Evolutionary conservation across 2,329 filamentous ascomycete species (phyloP).

Genomic region (Aspergillus candidus): DNA sequence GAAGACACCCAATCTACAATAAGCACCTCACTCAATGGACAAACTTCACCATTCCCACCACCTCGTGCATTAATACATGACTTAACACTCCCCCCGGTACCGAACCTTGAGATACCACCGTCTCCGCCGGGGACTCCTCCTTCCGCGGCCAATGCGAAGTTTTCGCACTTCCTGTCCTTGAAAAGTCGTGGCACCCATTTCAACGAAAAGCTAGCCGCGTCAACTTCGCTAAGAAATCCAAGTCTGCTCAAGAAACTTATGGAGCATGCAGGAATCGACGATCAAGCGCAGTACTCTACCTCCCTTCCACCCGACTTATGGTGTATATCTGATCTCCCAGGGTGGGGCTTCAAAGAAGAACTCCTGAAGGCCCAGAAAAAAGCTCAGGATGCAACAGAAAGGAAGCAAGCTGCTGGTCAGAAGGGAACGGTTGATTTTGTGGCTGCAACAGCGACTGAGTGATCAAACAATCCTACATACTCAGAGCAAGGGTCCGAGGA

Average conservation of each 20-base stretch:
- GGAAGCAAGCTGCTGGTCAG: slow-evolving; percentile 27
- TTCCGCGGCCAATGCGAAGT: slow-evolving; percentile 48
- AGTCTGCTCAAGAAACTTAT: slow-evolving; percentile 52
- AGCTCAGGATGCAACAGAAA: slow-evolving; percentile 28
- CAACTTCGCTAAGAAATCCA: slow-evolving; percentile 55
- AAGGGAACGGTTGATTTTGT: slow-evolving; percentile 39
- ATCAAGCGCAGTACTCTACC: slow-evolving; percentile 50
- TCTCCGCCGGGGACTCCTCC: slow-evolving; percentile 43
- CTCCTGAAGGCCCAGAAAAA: slow-evolving; percentile 39
- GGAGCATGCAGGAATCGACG: slow-evolving; percentile 51
- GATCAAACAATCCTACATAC: slow-evolving; percentile 2
- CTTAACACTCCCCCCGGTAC: slow-evolving; percentile 48
- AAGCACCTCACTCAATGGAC: slow-evolving; percentile 5
- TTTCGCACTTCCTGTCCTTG: slow-evolving; percentile 54
- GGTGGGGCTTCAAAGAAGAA: slow-evolving; percentile 44
- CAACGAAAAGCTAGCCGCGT: slow-evolving; percentile 54
- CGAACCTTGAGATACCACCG: slow-evolving; percentile 40
- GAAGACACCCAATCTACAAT: slow-evolving; percentile 14
- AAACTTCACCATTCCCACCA: slow-evolving; percentile 45
- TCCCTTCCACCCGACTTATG: slow-evolving; percentile 40
- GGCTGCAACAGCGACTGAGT: slow-evolving; percentile 13
- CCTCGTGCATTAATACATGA: slow-evolving; percentile 48
- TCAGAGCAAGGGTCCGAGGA: background rate
- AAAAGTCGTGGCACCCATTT: slow-evolving; percentile 60
- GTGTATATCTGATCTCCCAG: slow-evolving; percentile 34